Evolutionary conservation across 2,329 filamentous ascomycete species (phyloP), one percentile per base, ranked within the genome.

Genomic region (Alternaria triticina): DNA sequence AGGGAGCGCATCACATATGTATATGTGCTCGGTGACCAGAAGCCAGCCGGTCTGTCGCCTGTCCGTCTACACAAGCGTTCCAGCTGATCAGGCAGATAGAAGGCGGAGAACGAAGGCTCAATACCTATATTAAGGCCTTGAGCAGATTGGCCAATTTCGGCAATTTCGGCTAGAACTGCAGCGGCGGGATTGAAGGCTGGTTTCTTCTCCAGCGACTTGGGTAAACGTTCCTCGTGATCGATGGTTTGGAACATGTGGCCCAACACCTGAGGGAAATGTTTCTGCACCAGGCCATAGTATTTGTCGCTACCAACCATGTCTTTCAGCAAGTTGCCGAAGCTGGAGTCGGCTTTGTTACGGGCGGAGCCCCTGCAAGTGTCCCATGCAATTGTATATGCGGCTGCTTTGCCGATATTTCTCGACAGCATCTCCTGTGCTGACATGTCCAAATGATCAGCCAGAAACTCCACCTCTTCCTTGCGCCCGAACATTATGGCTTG

Each of bases 71-170:
- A 96, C n/a, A 98, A 82, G 60, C 93, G 88, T 13, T 91, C 86
- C 22, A 98, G 85, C 73, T 96, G 89, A 64, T 90, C 87, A 11
- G 90, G 83, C 4, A 99, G 84, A 71, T 91, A 91, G 69, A 90
- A 93, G 27, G 90, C 90, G 69, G 87, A 90, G 81, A 97, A 98
- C 57, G 89, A 90, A 4, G 96, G 96, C 72, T 98, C 94, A 70
- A 97, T 94, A 59, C 91, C 92, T 11, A 90, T 84, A 4, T 93
- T 91, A 8, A 97, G 82, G 12, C 83, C 80, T 27, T 87, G 85
- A 2, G 83, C 82, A 1, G 94, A 94, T 67, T 89, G 84, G 28
- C 91, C 88, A 67, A 90, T 89, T 4, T 77, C 80, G 67, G 89
- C 90, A 74, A 99, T 97, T 27, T 88, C 85, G 15, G 83, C 82